A percentile compares a stretch with the other conserved stretches of the same genome.
phyloP scores from a whole-genome alignment of 768 basidiomycete genomes.

The Omphalotus guepiniiformis region DNA sequence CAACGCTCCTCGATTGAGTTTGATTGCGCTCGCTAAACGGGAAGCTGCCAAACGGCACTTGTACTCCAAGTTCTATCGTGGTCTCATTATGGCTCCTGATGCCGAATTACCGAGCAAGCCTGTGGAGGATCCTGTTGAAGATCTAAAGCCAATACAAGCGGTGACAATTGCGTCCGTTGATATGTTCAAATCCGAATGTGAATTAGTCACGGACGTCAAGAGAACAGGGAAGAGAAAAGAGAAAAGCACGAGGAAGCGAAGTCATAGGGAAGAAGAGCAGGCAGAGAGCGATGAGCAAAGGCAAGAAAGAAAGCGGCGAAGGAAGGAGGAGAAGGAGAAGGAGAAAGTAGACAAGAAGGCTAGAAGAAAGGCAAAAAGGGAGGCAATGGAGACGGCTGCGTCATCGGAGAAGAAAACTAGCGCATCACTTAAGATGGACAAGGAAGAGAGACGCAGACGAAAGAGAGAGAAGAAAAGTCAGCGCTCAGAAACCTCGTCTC shows the following conservation, averaged over 20 bases:
- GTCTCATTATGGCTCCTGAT: slow-evolving; percentile 60
- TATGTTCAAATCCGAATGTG: no score
- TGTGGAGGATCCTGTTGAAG: no score
- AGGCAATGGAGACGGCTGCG: background rate
- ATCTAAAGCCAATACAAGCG: no score
- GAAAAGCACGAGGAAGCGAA: background rate
- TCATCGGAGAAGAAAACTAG: no score
- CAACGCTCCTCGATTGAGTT: slow-evolving; percentile 34
- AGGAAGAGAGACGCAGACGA: slow-evolving; percentile 16
- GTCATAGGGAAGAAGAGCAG: slow-evolving; percentile 12
- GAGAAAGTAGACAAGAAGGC: background rate
- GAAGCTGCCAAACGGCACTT: slow-evolving; percentile 72
- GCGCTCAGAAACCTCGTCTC: no score
- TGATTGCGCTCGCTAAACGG: slow-evolving; percentile 66
- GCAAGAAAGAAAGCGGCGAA: slow-evolving; percentile 2
- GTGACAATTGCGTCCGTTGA: no score
- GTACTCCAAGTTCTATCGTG: slow-evolving; percentile 80
- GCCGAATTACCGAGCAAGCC: slow-evolving; percentile 1
- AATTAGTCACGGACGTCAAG: background rate
- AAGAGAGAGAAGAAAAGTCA: slow-evolving; percentile 9
- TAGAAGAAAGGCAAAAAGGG: background rate
- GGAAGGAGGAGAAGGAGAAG: background rate
- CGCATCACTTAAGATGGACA: no score
- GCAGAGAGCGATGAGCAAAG: slow-evolving; percentile 9
- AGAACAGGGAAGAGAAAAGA: background rate